Conservation (phyloP, 768 basidiomycete genomes). For the Piloderma croceum region DNA sequence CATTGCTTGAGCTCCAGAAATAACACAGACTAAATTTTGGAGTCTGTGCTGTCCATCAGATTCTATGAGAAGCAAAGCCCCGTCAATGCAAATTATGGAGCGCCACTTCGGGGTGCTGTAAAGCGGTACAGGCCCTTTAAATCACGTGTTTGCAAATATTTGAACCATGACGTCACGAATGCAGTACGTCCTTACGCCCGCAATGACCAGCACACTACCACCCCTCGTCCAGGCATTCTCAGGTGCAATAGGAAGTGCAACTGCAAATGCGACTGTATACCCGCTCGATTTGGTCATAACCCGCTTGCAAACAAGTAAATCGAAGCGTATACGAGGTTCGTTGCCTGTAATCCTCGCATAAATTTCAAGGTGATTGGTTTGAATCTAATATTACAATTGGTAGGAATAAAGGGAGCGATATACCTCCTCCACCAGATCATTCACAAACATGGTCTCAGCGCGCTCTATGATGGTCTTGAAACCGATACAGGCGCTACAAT, state of each 20-base stretch:
- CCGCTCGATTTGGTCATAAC: conserved; percentile 57
- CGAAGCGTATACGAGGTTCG: background rate
- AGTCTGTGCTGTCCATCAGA: no score
- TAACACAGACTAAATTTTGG: no score
- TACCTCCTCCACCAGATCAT: background rate
- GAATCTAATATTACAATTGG: background rate
- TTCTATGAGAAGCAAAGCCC: no score
- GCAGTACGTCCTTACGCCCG: no score
- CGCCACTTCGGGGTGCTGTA: no score
- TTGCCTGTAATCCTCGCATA: background rate
- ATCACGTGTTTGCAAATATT: no score
- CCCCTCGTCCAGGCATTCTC: conserved; percentile 56
- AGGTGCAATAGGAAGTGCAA: conserved; percentile 50
- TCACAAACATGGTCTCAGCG: background rate
- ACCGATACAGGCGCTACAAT: no score
- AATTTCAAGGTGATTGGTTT: background rate
- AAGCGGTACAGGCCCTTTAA: no score
- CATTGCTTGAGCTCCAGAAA: no score
- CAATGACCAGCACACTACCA: conserved; percentile 55
- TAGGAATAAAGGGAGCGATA: background rate
- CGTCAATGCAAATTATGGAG: no score
- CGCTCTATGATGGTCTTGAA: background rate
- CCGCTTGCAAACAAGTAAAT: conserved; percentile 33
- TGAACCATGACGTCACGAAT: no score
- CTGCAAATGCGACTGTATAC: conserved; percentile 48